Percentiles rank a stretch among this genome's conserved stretches.
Evolutionary conservation across 805 yeast species (phyloP).

Genomic region (Saturnispora galanensis): DNA sequence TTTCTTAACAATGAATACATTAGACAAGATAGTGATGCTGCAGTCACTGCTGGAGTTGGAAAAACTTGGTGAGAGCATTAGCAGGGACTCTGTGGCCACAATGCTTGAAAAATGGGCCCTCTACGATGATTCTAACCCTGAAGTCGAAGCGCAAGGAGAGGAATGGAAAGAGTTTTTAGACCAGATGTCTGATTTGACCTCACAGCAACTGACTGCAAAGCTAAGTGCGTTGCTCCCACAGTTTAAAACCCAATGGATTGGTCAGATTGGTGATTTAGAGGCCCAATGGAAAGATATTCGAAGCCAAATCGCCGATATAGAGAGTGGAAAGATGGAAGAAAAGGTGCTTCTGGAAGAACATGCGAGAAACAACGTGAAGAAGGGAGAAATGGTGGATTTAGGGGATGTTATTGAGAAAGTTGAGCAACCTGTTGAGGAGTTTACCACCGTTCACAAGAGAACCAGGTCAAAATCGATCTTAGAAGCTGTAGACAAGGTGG

Average conservation of each 20-base stretch:
- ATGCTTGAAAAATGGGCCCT: neutral
- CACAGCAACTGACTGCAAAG: neutral
- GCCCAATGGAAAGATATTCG: neutral
- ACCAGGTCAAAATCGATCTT: conserved; percentile 2
- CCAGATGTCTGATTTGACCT: conserved; percentile 3
- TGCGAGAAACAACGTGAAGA: neutral
- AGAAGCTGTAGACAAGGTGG: neutral
- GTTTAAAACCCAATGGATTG: neutral
- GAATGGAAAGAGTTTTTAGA: neutral
- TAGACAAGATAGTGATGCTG: neutral
- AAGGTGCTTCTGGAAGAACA: conserved; percentile 7
- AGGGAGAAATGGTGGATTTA: too few species aligned
- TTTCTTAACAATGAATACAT: neutral
- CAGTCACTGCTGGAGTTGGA: neutral
- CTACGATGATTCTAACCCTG: neutral
- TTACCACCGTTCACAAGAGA: neutral
- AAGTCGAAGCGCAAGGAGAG: neutral
- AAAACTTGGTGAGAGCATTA: neutral
- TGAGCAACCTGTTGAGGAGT: too few species aligned
- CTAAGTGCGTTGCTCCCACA: neutral
- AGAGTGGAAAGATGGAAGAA: conserved; percentile 3
- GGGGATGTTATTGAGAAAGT: too few species aligned
- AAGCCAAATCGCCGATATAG: neutral
- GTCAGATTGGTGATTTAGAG: neutral
- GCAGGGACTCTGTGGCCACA: neutral